Percentiles rank a stretch among this genome's conserved stretches.
phyloP scores from a whole-genome alignment of 2,329 filamentous ascomycete species.

The Ophiostoma montium region DNA sequence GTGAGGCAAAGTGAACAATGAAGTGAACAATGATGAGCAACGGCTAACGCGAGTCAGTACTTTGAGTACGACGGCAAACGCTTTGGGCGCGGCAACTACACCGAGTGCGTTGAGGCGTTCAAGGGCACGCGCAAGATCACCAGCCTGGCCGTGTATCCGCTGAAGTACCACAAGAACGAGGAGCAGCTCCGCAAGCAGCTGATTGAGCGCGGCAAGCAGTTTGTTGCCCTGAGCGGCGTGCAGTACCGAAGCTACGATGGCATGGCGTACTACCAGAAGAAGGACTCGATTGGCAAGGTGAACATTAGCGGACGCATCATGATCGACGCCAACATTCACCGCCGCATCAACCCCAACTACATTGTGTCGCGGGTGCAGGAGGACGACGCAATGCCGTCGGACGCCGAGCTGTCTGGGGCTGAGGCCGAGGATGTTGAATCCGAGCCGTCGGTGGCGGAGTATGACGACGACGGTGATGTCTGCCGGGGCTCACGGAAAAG shows the following conservation, averaged over 20 bases:
- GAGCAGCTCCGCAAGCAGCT: conserved; percentile 49
- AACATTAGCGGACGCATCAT: conserved; percentile 80
- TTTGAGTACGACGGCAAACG: conserved; percentile 80
- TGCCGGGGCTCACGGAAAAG: too few relatives aligned
- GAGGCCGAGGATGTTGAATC: conserved; percentile 20
- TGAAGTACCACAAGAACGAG: conserved; percentile 66
- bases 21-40: neutral
- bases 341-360: conserved; percentile 78
- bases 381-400: conserved; percentile 46
- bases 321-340: conserved; percentile 72
- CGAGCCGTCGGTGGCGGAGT: conserved; percentile 18
- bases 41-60: conserved; percentile 33
- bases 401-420: conserved; percentile 32
- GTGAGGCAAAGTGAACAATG: conserved; percentile 14
- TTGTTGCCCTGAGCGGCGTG: conserved; percentile 66
- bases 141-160: conserved; percentile 59
- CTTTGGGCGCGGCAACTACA: conserved; percentile 62
- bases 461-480: conserved; percentile 22
- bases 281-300: conserved; percentile 60
- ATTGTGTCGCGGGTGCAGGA: conserved; percentile 59
- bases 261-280: conserved; percentile 73
- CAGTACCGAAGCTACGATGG: conserved; percentile 75
- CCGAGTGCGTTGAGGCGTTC: conserved; percentile 58
- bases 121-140: conserved; percentile 73
- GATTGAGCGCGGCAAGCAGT: conserved; percentile 71